Base-by-base conservation (phyloP, 768 basidiomycete species). In the Hygrophoropsis aurantiaca region DNA sequence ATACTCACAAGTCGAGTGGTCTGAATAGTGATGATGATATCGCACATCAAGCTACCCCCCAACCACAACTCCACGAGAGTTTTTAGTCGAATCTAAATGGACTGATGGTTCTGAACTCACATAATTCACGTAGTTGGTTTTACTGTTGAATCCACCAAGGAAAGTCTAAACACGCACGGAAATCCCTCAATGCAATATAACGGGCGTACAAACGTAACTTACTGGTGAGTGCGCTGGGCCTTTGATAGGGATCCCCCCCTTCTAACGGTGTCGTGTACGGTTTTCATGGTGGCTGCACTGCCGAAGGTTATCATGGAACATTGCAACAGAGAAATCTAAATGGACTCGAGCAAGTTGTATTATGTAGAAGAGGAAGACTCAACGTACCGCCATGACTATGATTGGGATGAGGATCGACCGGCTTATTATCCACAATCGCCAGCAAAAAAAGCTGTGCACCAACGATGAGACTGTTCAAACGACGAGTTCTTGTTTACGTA, bases 361-460 rank as follows among this genome's bases (percentile, higher is more conserved):
- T n/a, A n/a, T n/a, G n/a, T n/a, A 16, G 16, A 38, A 6, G 8
- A 38, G 9, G 36, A 38, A 21, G n/a, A 38, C 16, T 16, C 16
- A 16, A 21, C 36, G 7, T n/a, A 38, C 36, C 36, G 20, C 16
- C 36, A 38, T 38, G 36, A 38, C 36, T 21, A 16, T n/a, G 20
- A 16, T 16, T 6, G 36, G 36, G 7, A 38, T n/a, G 16, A 38
- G 7, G n/a, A 16, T 9, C 6, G 36, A 38, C n/a, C 16, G 7
- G 16, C 20, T 16, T 7, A 38, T 38, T 7, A 38, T 21, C 36
- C 36, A 38, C 9, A 38, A 21, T 16, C 36, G n/a, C 36, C 36
- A 38, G 36, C 36, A 38, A 38, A 38, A 38, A 21, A 38, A 38
- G n/a, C 36, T n/a, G 20, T 38, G 36, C 16, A 38, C 36, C n/a